phyloP scores from a whole-genome alignment of 352 stramenopile genomes.

The Globisporangium polare region DNA sequence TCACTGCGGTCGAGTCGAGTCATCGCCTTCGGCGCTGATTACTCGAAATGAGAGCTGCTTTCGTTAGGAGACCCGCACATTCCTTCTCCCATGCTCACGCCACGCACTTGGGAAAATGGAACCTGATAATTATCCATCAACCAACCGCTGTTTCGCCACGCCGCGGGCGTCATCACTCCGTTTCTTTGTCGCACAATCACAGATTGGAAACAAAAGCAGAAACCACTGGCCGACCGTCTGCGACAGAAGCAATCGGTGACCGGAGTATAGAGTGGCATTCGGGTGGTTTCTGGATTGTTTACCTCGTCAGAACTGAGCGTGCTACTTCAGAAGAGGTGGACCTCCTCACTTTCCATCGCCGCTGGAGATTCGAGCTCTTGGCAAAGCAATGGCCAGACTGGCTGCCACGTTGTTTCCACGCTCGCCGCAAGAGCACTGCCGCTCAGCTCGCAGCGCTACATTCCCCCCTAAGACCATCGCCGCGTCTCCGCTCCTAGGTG shows the following conservation, averaged over 20 bases:
- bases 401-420: too few species aligned
- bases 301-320: neutral
- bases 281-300: neutral
- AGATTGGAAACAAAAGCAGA: neutral
- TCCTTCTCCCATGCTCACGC: neutral
- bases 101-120: too few species aligned
- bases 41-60: neutral
- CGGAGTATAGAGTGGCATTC: neutral
- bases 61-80: too few species aligned
- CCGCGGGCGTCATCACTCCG: conserved; percentile 3
- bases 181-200: conserved; percentile 5
- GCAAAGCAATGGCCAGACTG: neutral
- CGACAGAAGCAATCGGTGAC: neutral
- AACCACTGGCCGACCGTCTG: conserved; percentile 1
- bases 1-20: neutral
- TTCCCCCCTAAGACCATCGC: too few species aligned
- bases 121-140: conserved; percentile 9
- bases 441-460: too few species aligned
- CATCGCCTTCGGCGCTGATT: neutral
- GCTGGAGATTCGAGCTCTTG: neutral
- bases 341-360: neutral
- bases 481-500: too few species aligned
- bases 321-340: conserved; percentile 1
- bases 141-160: neutral
- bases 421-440: too few species aligned